Percentiles rank a stretch among this genome's conserved stretches.
Conservation (phyloP, 2,329 filamentous ascomycete species). For the Macroventuria anomochaeta region DNA sequence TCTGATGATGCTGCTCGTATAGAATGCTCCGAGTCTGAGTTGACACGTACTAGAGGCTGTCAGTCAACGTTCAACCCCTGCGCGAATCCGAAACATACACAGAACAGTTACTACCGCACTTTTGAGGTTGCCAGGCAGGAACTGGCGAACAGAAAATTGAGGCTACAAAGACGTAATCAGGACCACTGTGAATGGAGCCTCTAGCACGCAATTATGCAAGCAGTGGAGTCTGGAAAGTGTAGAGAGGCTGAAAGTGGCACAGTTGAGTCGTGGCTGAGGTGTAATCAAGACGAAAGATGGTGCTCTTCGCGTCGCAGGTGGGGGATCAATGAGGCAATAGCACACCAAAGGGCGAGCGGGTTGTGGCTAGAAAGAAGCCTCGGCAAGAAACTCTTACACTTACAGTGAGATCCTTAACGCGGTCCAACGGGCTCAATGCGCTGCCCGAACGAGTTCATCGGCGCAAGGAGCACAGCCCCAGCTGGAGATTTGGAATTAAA, state of each 20-base stretch:
- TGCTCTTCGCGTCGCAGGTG: slow-evolving; percentile 13
- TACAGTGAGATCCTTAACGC: slow-evolving; percentile 30
- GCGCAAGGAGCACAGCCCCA: slow-evolving; percentile 16
- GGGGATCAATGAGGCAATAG: slow-evolving; percentile 22
- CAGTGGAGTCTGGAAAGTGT: not conserved
- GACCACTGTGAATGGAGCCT: not conserved
- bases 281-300: slow-evolving; percentile 39
- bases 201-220: slow-evolving; percentile 1
- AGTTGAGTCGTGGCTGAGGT: slow-evolving; percentile 20
- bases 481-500: slow-evolving; percentile 16
- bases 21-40: slow-evolving; percentile 3
- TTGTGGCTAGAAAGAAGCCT: slow-evolving; percentile 16
- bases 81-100: slow-evolving; percentile 36
- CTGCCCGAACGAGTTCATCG: slow-evolving; percentile 6
- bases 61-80: slow-evolving; percentile 31
- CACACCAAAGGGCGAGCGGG: slow-evolving; percentile 23
- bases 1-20: not conserved
- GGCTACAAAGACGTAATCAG: slow-evolving; percentile 9
- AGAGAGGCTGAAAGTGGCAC: slow-evolving; percentile 13
- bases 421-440: slow-evolving; percentile 24
- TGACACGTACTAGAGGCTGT: slow-evolving; percentile 27
- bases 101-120: slow-evolving; percentile 22
- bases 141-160: not conserved
- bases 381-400: slow-evolving; percentile 31
- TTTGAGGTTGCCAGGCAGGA: slow-evolving; percentile 10